Base-by-base conservation (phyloP, 768 basidiomycete species). In the Agrocybe chaxingu region DNA sequence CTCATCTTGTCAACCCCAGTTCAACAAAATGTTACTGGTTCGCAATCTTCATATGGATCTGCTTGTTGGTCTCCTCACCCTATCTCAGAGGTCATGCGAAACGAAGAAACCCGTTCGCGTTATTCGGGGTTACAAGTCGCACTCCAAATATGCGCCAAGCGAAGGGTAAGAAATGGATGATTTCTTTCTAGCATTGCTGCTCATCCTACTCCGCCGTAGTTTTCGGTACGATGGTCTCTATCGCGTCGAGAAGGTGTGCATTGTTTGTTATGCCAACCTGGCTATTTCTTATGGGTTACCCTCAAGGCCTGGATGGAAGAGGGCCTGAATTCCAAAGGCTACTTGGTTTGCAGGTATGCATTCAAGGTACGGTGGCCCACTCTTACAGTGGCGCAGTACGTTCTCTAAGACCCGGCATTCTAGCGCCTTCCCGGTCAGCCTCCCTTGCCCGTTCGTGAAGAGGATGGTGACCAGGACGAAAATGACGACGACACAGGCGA, bases 171-270 rank as follows among this genome's bases (percentile, higher is more conserved):
- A 52, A 11, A 11, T 44, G 7, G 44, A 9, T 53, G 33, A 43
- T n/a, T 5, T 16, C 13, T 13, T 16, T 30, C 8, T 12, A 24
- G 24, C 12, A 1, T 8, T 13, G 16, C 3, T 33, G 3, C 18
- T 11, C 24, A n/a, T 52, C 0, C 32, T 18, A 7, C 40, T 9
- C n/a, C 42, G 18, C 50, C 34, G 37, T 42, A 89, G 89, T 19
- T 97, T 94, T 63, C 83, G 92, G 7, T 97, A 97, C 61, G 93
- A 96, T 58, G 94, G 94, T 1, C 73, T 97, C 8, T 97, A 96
- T 62, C 70, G 61, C 1, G 87, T 92, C 11, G 87, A 87, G 66
- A 83, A 84, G 73, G 89, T 80, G 53, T 43, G 70, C 38, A 29
- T 30, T 12, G 9, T 24, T 8, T 13, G 16, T 36, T 35, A 19